Evolutionary conservation across 306 rosid genomes (phyloP), one percentile per base, ranked within the genome.

Genomic region (Cyclanthera cordifolia): DNA sequence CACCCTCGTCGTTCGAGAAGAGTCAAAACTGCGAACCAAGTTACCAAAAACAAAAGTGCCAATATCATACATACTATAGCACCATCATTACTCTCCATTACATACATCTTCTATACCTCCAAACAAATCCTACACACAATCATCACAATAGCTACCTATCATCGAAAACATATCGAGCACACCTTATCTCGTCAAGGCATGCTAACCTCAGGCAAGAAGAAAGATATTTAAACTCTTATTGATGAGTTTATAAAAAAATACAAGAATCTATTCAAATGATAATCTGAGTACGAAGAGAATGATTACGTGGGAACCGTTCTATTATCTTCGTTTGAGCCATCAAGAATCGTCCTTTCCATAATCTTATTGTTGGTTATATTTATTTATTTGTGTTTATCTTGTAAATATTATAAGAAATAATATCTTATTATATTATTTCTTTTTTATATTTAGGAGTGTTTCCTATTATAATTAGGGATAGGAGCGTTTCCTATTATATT

Each of bases 41-140:
- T 92, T 28, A 96, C 93, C 71, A 92, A 60, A 74, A 87, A 87
- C n/a, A 75, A 25, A 11, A 89, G 84, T 41, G 96, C 70, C 63
- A 89, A 71, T 1, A 89, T 61, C 96, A 92, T 92, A 79, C 98
- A 92, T n/a, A 50, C 83, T 81, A 92, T 84, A 66, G 98, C 41
- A 34, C 41, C 41, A 4, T 5, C 41, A 5, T 5, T 34, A 34
- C 8, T 34, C 41, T 34, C 41, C 7, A 34, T 8, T 5, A 34
- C 6, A 34, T 4, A 34, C 41, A 34, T 34, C 37, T 54, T 54
- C 5, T 2, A 13, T 5, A 54, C 19, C 11, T 54, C 60, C 60
- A 54, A 54, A 54, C 10, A 12, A 54, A 54, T 13, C 37, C 60
- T 54, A 37, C 60, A 54, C 60, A 54, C 14, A n/a, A n/a, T n/a